phyloP scores from a whole-genome alignment of 768 basidiomycete species.

The Lactarius vividus region DNA sequence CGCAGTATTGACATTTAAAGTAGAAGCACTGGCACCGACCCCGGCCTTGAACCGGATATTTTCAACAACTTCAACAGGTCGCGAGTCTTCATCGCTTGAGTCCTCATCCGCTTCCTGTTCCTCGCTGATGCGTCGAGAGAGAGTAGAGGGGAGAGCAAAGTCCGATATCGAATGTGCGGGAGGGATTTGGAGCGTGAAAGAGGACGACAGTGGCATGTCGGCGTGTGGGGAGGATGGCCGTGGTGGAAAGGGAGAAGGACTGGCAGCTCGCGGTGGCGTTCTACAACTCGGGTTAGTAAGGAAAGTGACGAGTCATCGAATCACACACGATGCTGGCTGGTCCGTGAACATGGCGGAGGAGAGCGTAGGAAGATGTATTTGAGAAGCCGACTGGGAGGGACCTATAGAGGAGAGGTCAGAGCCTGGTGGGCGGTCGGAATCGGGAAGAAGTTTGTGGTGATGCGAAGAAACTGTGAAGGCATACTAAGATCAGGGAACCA shows the following conservation, averaged over 20 bases:
- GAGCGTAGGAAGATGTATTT: slow-evolving; percentile 38
- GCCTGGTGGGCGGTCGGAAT: slow-evolving; percentile 28
- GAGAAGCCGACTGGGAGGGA: slow-evolving; percentile 77
- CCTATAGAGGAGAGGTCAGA: slow-evolving; percentile 65
- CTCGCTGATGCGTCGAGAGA: slow-evolving; percentile 28
- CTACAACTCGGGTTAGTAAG: slow-evolving; percentile 8
- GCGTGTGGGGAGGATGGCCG: slow-evolving; percentile 26
- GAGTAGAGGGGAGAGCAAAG: slow-evolving; percentile 36
- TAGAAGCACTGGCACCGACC: neutral
- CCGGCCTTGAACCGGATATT: slow-evolving; percentile 20
- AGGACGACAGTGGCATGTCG: slow-evolving; percentile 14
- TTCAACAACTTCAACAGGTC: slow-evolving; percentile 25
- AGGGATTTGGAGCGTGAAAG: slow-evolving; percentile 40
- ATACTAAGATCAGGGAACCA: slow-evolving; percentile 19
- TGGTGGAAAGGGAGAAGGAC: slow-evolving; percentile 24
- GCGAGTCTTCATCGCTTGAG: slow-evolving; percentile 23
- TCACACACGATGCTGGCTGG: slow-evolving; percentile 19
- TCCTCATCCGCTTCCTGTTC: slow-evolving; percentile 22
- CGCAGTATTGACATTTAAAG: neutral
- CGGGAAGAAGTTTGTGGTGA: slow-evolving; percentile 11
- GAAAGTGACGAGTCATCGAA: neutral
- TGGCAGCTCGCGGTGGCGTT: slow-evolving; percentile 7
- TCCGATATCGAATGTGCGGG: slow-evolving; percentile 53
- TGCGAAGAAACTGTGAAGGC: slow-evolving; percentile 21
- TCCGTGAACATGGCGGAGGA: slow-evolving; percentile 21